Evolutionary conservation across 108 stramenopile species (phyloP).

Genomic region (Cyclotella sp.): DNA sequence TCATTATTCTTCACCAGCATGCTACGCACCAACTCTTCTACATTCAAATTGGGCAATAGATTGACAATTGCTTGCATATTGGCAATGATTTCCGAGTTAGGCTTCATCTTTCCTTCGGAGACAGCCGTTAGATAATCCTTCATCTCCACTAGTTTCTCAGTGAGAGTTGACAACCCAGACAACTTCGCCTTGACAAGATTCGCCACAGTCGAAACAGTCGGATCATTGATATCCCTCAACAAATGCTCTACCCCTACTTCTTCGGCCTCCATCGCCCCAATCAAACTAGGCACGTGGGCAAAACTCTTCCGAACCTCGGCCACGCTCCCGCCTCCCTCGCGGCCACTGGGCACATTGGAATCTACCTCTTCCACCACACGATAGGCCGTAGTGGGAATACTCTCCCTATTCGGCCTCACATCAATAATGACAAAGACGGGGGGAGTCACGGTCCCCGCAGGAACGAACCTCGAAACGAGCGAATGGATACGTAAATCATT

Average conservation of each 20-base stretch:
- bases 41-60: slow-evolving; percentile 97
- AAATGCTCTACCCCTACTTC: slow-evolving; percentile 99
- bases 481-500: slow-evolving; percentile 93
- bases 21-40: slow-evolving; percentile 89
- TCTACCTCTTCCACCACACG: slow-evolving; percentile 90
- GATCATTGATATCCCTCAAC: slow-evolving; percentile 99
- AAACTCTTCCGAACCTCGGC: slow-evolving; percentile 91
- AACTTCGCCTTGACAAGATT: slow-evolving; percentile 95
- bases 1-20: slow-evolving; percentile 98
- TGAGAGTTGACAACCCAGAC: slow-evolving; percentile 87
- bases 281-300: slow-evolving; percentile 89
- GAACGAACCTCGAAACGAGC: slow-evolving; percentile 82
- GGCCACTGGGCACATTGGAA: slow-evolving; percentile 24
- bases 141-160: slow-evolving; percentile 93
- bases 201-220: slow-evolving; percentile 94
- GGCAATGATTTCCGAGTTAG: slow-evolving; percentile 91
- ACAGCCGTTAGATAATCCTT: slow-evolving; percentile 90
- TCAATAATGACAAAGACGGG: slow-evolving; percentile 99
- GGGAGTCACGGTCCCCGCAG: slow-evolving; percentile 53
- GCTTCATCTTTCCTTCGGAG: slow-evolving; percentile 59
- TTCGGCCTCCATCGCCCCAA: slow-evolving; percentile 97
- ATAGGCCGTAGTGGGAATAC: slow-evolving; percentile 96
- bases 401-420: slow-evolving; percentile 92
- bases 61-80: slow-evolving; percentile 97
- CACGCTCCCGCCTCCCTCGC: slow-evolving; percentile 36